phyloP scores from a whole-genome alignment of 345 rosid genomes.

The Melaleuca quinquenervia region DNA sequence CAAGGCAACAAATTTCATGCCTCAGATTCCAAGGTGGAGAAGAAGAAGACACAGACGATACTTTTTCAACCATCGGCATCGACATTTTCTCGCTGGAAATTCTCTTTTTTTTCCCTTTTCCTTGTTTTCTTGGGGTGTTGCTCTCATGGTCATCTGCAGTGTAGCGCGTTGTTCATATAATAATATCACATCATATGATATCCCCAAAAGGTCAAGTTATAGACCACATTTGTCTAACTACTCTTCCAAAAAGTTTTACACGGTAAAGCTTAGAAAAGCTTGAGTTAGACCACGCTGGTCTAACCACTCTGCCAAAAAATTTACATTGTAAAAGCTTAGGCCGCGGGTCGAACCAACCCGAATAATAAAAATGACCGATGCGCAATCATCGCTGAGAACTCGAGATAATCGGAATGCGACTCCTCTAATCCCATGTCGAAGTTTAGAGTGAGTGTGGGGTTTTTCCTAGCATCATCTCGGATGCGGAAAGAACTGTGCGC shows the following conservation, averaged over 20 bases:
- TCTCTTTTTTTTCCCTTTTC: neutral
- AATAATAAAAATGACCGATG: neutral
- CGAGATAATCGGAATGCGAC: neutral
- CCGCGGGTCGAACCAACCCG: neutral
- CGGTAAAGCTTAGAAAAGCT: neutral
- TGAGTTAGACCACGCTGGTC: neutral
- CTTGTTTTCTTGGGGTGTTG: neutral
- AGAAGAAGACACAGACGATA: neutral
- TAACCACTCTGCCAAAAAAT: neutral
- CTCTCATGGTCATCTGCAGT: neutral
- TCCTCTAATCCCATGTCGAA: neutral
- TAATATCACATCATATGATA: neutral
- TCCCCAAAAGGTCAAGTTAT: neutral
- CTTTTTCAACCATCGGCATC: neutral
- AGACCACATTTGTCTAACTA: neutral
- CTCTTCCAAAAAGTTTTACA: neutral
- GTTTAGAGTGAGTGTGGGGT: neutral
- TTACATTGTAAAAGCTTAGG: neutral
- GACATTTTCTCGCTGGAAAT: neutral
- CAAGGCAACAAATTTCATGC: neutral
- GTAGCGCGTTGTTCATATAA: neutral
- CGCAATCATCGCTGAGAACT: neutral
- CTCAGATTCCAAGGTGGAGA: neutral
- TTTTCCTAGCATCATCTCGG: constrained; percentile 25
- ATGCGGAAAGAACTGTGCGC: constrained; percentile 64